Base-by-base conservation (phyloP, 805 yeast genomes). In the Cyberlindnera japonica region DNA sequence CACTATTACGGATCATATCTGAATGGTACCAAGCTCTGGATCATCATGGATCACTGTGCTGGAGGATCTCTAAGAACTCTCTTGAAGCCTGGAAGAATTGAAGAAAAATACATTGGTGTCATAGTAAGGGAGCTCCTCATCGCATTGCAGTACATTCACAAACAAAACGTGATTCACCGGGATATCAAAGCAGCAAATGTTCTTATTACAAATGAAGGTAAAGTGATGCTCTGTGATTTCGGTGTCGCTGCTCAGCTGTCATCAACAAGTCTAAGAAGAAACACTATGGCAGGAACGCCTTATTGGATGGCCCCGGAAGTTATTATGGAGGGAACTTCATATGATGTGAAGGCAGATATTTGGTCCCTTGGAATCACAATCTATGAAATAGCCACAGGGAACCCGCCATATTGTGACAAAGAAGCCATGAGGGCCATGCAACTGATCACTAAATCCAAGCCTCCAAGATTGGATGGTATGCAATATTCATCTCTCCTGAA, bases 261-360 rank as follows among this genome's bases (percentile, higher is more conserved):
- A 3, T 73, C 90, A 26, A 74, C 81, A 27, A 77, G 80, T 15
- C 61, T 81, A 33, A 87, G 89, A 58, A 72, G 99, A 53, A 85
- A 91, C 25, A 93, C 99, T 0, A 89, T 95, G 78, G 98, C 96
- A 0, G 95, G 95, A 7, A 85, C 95, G 1, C 95, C 95, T 0
- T 93, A 89, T 59, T 93, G 99, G 99, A 93, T 93, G 99, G 97
- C 99, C 0, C 99, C 99, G 0, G 99, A 91, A 61, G 99, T 91
- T 23, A 91, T 91, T 28, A 75, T 86, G 65, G 97, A 91, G 61
- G 95, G 95, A 29, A 84, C 83, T 13, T 74, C 82, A 8, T 85
- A 93, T 68, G 95, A 86, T 60, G 76, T 82, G 32, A 90, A 83
- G 63, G 99, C 95, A 1, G 99, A 93, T 62, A 86, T 93, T 7